These are phyloP conservation scores for Rusavskia elegans DNA, from an alignment of 495 filamentous ascomycete species.

Conservation along the genomic window DNA sequence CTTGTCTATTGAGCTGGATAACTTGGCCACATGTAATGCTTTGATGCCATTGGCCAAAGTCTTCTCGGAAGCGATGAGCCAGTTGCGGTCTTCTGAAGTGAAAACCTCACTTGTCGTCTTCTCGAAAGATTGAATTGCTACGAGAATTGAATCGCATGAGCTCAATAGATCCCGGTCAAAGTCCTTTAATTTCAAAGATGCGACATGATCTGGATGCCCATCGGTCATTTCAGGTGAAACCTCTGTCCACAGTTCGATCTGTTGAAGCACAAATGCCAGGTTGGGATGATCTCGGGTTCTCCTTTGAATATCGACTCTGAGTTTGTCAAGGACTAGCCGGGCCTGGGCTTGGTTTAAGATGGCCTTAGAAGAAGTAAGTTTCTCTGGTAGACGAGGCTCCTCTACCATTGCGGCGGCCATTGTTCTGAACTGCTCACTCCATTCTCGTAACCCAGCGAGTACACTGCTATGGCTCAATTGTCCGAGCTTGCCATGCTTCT, in stretches of 20 bases:
- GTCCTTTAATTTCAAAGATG: constrained; percentile 16
- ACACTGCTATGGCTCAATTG: constrained; percentile 27
- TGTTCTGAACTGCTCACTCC: constrained; percentile 29
- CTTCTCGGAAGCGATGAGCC: constrained; percentile 45
- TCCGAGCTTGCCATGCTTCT: constrained; percentile 45
- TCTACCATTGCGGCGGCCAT: constrained; percentile 24
- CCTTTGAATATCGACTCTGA: constrained; percentile 28
- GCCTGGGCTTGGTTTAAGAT: constrained; percentile 29
- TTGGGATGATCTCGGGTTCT: constrained; percentile 34
- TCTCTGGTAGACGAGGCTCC: constrained; percentile 36
- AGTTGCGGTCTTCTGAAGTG: constrained; percentile 41
- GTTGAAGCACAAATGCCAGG: constrained; percentile 44
- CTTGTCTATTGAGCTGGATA: constrained; percentile 34
- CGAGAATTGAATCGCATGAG: constrained; percentile 48
- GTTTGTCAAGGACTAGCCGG: constrained; percentile 21
- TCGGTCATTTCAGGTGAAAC: constrained; percentile 2
- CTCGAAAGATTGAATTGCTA: constrained; percentile 56
- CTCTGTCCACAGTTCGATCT: constrained; percentile 36
- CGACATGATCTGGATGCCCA: constrained; percentile 2
- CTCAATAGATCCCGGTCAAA: constrained; percentile 44
- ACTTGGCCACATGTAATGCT: constrained; percentile 37
- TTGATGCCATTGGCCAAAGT: constrained; percentile 38
- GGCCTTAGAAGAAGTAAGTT: constrained; percentile 31
- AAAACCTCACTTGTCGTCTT: constrained; percentile 26
- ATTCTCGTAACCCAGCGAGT: constrained; percentile 26